phyloP scores from a whole-genome alignment of 306 rosid genomes.

The Medicago lupulina region DNA sequence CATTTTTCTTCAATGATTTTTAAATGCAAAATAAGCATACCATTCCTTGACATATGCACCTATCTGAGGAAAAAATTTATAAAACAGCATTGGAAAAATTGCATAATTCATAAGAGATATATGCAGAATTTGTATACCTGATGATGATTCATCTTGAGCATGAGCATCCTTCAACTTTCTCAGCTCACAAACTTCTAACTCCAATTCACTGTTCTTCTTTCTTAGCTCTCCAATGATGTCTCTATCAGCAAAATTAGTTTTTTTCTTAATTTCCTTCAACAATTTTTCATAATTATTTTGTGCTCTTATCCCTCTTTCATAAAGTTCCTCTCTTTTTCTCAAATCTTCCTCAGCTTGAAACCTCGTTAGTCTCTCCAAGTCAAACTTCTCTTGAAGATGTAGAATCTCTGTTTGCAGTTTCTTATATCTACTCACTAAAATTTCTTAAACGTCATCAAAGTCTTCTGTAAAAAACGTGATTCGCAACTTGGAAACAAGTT shows the following conservation, averaged over 20 bases:
- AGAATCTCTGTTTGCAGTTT: background rate
- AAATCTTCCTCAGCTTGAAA: constrained; percentile 23
- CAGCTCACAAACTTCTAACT: too few relatives aligned
- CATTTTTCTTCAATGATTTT: too few relatives aligned
- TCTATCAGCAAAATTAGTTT: background rate
- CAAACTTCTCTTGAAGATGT: background rate
- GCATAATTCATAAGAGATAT: too few relatives aligned
- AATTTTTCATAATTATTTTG: constrained; percentile 35
- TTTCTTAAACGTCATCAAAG: background rate
- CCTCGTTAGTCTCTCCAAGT: background rate
- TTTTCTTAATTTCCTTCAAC: constrained; percentile 30
- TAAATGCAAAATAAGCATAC: too few relatives aligned
- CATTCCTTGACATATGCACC: too few relatives aligned
- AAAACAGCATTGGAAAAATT: too few relatives aligned
- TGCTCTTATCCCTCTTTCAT: constrained; percentile 4
- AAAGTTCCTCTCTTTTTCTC: background rate
- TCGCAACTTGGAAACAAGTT: background rate
- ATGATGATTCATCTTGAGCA: too few relatives aligned
- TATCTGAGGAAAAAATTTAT: too few relatives aligned
- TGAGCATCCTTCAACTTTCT: too few relatives aligned
- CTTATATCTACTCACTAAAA: background rate
- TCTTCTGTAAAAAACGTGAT: background rate
- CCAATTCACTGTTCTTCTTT: too few relatives aligned
- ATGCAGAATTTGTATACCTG: too few relatives aligned
- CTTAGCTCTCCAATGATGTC: too few relatives aligned